Conservation (phyloP, 2,329 filamentous ascomycete species). For the Bipolaris victoriae region DNA sequence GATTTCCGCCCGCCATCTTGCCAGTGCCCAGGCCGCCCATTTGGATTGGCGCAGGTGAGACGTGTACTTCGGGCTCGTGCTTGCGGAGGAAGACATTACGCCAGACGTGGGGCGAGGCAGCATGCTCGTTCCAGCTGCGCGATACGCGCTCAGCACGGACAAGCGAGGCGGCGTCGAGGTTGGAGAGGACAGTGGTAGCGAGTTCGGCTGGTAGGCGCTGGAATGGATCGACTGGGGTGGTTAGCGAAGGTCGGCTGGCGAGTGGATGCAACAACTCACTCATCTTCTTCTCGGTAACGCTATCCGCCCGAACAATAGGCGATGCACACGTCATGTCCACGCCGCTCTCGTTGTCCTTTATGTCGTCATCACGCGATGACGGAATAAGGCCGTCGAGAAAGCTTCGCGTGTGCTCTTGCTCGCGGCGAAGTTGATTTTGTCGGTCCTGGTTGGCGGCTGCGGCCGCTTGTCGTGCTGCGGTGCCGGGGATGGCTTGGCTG, state of each 20-base stretch:
- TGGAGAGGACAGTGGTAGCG: constrained; percentile 63
- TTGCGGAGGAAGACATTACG: constrained; percentile 64
- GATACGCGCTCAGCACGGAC: constrained; percentile 63
- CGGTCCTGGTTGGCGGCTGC: constrained; percentile 46
- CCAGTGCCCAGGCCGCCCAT: constrained; percentile 63
- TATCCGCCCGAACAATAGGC: constrained; percentile 41
- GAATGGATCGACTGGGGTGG: constrained; percentile 57
- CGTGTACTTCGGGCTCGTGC: constrained; percentile 56
- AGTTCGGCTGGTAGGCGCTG: constrained; percentile 64
- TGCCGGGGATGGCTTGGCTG: constrained; percentile 26
- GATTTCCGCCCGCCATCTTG: constrained; percentile 57
- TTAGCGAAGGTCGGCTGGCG: constrained; percentile 12
- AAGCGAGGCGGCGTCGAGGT: constrained; percentile 64
- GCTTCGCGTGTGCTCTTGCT: constrained; percentile 43
- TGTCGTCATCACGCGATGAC: constrained; percentile 29
- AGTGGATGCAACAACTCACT: constrained; percentile 30
- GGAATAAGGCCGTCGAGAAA: constrained; percentile 39
- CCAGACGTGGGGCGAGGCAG: constrained; percentile 66
- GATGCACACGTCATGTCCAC: constrained; percentile 48
- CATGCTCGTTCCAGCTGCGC: constrained; percentile 62
- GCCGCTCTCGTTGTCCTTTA: constrained; percentile 48
- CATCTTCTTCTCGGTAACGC: constrained; percentile 43
- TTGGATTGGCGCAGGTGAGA: constrained; percentile 54
- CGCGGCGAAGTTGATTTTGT: constrained; percentile 33
- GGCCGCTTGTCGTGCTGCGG: constrained; percentile 44